These are phyloP conservation scores for Ascochyta clinopodiicola DNA, from an alignment of 2,329 filamentous ascomycete genomes.

Conservation along the genomic window DNA sequence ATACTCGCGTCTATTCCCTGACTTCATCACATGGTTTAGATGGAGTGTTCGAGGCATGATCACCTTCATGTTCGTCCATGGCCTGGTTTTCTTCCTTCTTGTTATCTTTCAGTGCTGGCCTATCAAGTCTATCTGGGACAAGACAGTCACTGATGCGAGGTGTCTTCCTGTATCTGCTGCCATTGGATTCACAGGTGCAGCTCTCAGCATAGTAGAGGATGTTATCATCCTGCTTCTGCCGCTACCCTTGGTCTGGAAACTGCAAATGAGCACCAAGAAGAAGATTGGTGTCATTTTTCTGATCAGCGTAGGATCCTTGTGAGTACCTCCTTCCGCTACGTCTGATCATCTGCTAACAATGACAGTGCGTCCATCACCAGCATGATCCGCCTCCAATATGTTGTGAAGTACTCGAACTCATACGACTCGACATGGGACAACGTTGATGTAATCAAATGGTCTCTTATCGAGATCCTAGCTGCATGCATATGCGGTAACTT, in stretches of 20 bases:
- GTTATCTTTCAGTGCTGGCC: slow-evolving; percentile 23
- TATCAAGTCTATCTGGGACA: slow-evolving; percentile 23
- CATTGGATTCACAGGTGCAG: slow-evolving; percentile 22
- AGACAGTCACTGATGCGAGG: slow-evolving; percentile 16
- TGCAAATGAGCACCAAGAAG: slow-evolving; percentile 24
- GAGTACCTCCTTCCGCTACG: neutral
- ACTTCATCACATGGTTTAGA: slow-evolving; percentile 19
- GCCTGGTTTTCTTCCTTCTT: slow-evolving; percentile 21
- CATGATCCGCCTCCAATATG: slow-evolving; percentile 22
- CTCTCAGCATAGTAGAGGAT: slow-evolving; percentile 21
- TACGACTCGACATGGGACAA: slow-evolving; percentile 27
- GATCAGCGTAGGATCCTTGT: slow-evolving; percentile 25
- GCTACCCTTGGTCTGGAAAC: slow-evolving; percentile 19
- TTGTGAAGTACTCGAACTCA: slow-evolving; percentile 21
- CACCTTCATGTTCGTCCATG: slow-evolving; percentile 22
- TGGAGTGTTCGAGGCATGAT: slow-evolving; percentile 22
- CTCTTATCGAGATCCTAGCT: slow-evolving; percentile 24
- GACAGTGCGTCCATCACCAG: slow-evolving; percentile 23
- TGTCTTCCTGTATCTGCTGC: slow-evolving; percentile 18
- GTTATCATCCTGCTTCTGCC: slow-evolving; percentile 26
- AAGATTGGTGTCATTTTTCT: slow-evolving; percentile 19
- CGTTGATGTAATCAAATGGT: slow-evolving; percentile 27
- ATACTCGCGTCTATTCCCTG: slow-evolving; percentile 18
- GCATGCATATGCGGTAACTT: slow-evolving; percentile 26
- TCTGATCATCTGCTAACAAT: neutral